Percentiles rank a stretch among this genome's conserved stretches.
These are phyloP conservation scores for Ophioceras dolichostomum DNA, from an alignment of 2,329 filamentous ascomycete species.

Conservation along the genomic window DNA sequence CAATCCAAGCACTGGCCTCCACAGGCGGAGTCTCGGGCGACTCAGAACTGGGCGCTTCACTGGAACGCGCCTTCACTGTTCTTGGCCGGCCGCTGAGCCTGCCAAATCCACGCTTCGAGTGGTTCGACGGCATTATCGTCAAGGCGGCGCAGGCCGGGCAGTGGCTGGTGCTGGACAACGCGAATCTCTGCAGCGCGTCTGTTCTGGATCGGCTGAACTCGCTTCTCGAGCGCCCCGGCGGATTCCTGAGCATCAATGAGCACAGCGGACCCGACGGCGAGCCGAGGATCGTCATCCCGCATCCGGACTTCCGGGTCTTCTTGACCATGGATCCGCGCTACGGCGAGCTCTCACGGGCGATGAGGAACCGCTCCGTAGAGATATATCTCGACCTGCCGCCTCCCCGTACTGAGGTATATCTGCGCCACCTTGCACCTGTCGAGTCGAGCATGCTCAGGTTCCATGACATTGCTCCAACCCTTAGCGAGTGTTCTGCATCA, in stretches of 20 bases:
- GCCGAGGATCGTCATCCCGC: constrained; percentile 67
- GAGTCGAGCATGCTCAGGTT: constrained; percentile 39
- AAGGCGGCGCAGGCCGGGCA: constrained; percentile 75
- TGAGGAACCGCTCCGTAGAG: constrained; percentile 91
- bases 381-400: constrained; percentile 54
- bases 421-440: constrained; percentile 29
- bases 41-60: constrained; percentile 31
- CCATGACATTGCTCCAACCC: constrained; percentile 22
- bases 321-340: constrained; percentile 85
- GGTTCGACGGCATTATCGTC: constrained; percentile 88
- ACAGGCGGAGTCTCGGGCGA: constrained; percentile 24
- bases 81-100: constrained; percentile 42
- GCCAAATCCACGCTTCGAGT: constrained; percentile 77
- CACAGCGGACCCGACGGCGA: constrained; percentile 75
- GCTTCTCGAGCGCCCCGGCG: constrained; percentile 71
- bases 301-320: constrained; percentile 83
- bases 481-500: no score
- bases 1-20: constrained; percentile 25
- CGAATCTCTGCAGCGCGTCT: constrained; percentile 90
- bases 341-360: constrained; percentile 87
- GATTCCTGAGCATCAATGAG: constrained; percentile 82
- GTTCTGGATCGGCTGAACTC: constrained; percentile 93
- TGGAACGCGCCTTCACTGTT: constrained; percentile 35
- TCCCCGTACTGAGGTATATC: constrained; percentile 17
- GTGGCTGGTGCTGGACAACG: constrained; percentile 94